phyloP scores from a whole-genome alignment of 331 rosid species.

The Acacia pycnantha region DNA sequence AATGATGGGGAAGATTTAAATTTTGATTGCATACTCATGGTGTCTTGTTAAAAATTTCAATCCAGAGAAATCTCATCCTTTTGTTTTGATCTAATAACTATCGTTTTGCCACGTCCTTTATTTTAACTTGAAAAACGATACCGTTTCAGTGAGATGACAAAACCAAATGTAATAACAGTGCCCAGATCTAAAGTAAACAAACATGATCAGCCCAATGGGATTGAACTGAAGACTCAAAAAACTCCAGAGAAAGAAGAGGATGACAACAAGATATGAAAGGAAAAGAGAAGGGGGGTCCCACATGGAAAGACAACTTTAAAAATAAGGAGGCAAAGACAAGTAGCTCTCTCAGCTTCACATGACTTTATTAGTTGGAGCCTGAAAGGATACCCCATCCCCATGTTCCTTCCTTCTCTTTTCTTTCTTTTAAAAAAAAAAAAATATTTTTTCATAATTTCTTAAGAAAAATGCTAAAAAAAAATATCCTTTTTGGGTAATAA shows the following conservation, averaged over 20 bases:
- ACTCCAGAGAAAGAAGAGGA: background rate
- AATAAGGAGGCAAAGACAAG: slow-evolving; percentile 59
- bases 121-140: background rate
- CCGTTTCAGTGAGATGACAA: background rate
- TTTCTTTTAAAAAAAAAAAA: background rate
- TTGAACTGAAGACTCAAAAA: background rate
- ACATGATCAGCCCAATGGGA: background rate
- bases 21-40: background rate
- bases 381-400: slow-evolving; percentile 53
- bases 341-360: slow-evolving; percentile 63
- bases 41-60: background rate
- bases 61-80: background rate
- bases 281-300: slow-evolving; percentile 32
- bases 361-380: slow-evolving; percentile 67
- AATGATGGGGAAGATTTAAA: slow-evolving; percentile 48
- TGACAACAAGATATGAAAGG: background rate
- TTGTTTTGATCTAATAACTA: background rate
- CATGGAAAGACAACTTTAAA: slow-evolving; percentile 32
- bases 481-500: too few relatives aligned
- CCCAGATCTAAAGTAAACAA: background rate
- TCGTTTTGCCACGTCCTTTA: background rate
- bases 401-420: slow-evolving; percentile 41
- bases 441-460: background rate
- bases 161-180: background rate
- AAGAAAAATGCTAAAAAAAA: too few relatives aligned